These are phyloP conservation scores for Linum trigynum DNA, from an alignment of 345 rosid species.

Conservation along the genomic window DNA sequence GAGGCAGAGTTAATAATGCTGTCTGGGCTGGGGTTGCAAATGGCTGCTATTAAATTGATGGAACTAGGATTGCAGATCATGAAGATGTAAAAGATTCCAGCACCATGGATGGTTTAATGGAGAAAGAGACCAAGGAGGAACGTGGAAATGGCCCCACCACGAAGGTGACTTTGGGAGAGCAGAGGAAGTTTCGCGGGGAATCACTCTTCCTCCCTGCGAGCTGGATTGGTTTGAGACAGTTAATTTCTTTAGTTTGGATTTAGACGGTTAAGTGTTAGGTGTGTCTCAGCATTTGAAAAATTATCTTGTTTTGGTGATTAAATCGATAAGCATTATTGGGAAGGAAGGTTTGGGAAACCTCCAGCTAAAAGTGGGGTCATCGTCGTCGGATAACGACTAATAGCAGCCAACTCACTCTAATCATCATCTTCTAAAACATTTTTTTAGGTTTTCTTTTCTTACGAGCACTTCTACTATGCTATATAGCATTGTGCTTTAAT, in stretches of 20 bases:
- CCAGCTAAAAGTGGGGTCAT: background rate
- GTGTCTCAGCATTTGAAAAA: background rate
- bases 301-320: background rate
- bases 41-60: background rate
- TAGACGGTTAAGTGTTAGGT: background rate
- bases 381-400: background rate
- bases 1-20: background rate
- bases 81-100: background rate
- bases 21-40: background rate
- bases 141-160: background rate
- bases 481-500: no score
- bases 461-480: no score
- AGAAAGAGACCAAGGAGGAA: background rate
- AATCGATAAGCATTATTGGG: background rate
- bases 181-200: background rate
- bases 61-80: background rate
- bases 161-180: background rate
- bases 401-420: background rate
- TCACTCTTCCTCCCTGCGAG: background rate
- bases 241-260: no score
- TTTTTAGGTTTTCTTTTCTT: no score
- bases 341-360: background rate
- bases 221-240: background rate
- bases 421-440: background rate
- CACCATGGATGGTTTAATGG: background rate